Conservation (phyloP, 2,329 filamentous ascomycete species). For the Trichophyton benhamiae region DNA sequence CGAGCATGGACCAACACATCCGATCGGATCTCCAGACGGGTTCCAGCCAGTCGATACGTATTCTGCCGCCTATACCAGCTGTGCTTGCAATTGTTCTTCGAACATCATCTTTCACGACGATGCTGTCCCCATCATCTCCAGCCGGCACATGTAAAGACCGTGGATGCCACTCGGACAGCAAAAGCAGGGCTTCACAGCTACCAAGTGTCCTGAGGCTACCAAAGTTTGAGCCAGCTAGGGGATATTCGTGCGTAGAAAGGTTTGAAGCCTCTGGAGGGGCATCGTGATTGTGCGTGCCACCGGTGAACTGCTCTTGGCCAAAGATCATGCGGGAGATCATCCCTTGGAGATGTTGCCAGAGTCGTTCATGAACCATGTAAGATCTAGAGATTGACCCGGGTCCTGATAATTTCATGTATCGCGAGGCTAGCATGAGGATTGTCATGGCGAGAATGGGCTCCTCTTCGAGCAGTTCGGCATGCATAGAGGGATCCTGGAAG, state of each 20-base stretch:
- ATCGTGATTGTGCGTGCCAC: slow-evolving; percentile 57
- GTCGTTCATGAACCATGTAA: slow-evolving; percentile 73
- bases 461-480: slow-evolving; percentile 66
- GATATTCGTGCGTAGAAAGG: slow-evolving; percentile 11
- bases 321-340: slow-evolving; percentile 89
- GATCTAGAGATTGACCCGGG: slow-evolving; percentile 64
- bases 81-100: slow-evolving; percentile 21
- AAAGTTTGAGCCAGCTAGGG: slow-evolving; percentile 14
- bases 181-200: slow-evolving; percentile 47
- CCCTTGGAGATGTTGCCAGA: slow-evolving; percentile 77
- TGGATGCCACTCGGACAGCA: slow-evolving; percentile 48
- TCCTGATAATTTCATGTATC: slow-evolving; percentile 62
- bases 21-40: slow-evolving; percentile 44
- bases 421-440: slow-evolving; percentile 71
- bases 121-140: slow-evolving; percentile 42
- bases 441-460: slow-evolving; percentile 81
- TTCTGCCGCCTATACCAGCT: slow-evolving; percentile 28
- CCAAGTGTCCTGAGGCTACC: slow-evolving; percentile 71
- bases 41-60: slow-evolving; percentile 44
- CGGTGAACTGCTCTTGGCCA: slow-evolving; percentile 81
- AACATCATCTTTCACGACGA: slow-evolving; percentile 40
- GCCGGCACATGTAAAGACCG: slow-evolving; percentile 44
- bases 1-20: slow-evolving; percentile 50
- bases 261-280: slow-evolving; percentile 38
- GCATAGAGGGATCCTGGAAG: slow-evolving; percentile 60